Percentiles rank a stretch among this genome's conserved stretches.
phyloP scores from a whole-genome alignment of 2,329 filamentous ascomycete genomes.

The Chaetomium sp. region DNA sequence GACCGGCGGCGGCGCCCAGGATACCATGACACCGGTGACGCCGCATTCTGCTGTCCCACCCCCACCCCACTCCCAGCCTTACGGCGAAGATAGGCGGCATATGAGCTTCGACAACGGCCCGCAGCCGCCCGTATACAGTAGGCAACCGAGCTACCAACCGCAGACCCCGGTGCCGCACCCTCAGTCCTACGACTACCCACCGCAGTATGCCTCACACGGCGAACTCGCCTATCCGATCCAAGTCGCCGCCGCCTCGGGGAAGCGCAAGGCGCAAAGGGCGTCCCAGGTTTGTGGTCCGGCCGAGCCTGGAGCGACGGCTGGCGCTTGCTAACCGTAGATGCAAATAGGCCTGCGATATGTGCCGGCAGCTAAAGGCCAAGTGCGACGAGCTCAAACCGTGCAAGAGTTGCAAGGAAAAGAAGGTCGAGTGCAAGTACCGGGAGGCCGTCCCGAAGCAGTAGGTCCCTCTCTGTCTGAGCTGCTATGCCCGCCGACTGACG shows the following conservation, averaged over 20 bases:
- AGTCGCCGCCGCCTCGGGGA: constrained; percentile 51
- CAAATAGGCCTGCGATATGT: constrained; percentile 82
- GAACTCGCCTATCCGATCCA: constrained; percentile 44
- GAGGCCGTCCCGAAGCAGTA: constrained; percentile 92
- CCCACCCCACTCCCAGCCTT: constrained; percentile 41
- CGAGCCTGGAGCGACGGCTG: background rate
- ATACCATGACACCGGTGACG: constrained; percentile 41
- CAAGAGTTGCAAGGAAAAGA: constrained; percentile 87
- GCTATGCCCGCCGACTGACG: constrained; percentile 36
- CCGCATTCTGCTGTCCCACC: constrained; percentile 40
- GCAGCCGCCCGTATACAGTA: constrained; percentile 45
- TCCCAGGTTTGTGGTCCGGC: constrained; percentile 54
- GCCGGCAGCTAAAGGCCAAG: constrained; percentile 84
- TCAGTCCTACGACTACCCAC: constrained; percentile 40
- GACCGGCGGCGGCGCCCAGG: constrained; percentile 48
- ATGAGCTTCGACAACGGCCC: constrained; percentile 55
- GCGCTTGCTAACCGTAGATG: constrained; percentile 1
- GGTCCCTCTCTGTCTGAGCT: constrained; percentile 40
- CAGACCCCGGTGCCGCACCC: constrained; percentile 46
- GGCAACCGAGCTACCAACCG: constrained; percentile 47
- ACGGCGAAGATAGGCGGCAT: constrained; percentile 54
- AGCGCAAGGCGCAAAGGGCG: constrained; percentile 66
- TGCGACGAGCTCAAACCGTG: constrained; percentile 85
- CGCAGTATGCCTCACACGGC: constrained; percentile 43
- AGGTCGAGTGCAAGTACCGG: constrained; percentile 80